These are phyloP conservation scores for Camptophora hylomeconis DNA, from an alignment of 2,329 filamentous ascomycete genomes.

Conservation along the genomic window DNA sequence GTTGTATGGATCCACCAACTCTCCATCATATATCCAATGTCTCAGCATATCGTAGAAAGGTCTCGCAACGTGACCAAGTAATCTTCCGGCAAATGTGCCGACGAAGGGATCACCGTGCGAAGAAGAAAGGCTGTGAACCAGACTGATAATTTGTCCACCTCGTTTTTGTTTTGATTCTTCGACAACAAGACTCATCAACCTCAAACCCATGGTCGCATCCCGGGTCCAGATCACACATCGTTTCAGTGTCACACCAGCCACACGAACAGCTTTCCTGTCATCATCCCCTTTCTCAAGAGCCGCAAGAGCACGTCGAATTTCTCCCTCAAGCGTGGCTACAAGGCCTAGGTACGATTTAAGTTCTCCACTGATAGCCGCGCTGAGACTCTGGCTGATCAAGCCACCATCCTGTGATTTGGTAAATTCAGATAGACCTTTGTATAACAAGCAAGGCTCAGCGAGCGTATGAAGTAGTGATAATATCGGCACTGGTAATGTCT, in stretches of 20 bases:
- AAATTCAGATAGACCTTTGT: slow-evolving; percentile 66
- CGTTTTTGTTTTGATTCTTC: slow-evolving; percentile 72
- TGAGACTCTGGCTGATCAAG: slow-evolving; percentile 80
- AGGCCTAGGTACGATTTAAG: slow-evolving; percentile 79
- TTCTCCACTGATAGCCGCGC: slow-evolving; percentile 73
- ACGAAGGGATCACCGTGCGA: slow-evolving; percentile 94
- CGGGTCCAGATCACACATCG: slow-evolving; percentile 94
- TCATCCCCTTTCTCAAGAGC: slow-evolving; percentile 53
- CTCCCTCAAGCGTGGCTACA: slow-evolving; percentile 81
- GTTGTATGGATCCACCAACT: slow-evolving; percentile 86
- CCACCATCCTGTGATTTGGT: slow-evolving; percentile 70
- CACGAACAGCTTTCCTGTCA: slow-evolving; percentile 60
- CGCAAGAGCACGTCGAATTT: slow-evolving; percentile 71
- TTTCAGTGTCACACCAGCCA: slow-evolving; percentile 84
- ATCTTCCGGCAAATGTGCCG: slow-evolving; percentile 77
- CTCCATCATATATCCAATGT: slow-evolving; percentile 96
- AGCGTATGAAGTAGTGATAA: slow-evolving; percentile 78
- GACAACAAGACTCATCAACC: slow-evolving; percentile 86
- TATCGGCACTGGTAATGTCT: slow-evolving; percentile 68
- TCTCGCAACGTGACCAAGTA: slow-evolving; percentile 73
- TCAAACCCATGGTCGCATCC: slow-evolving; percentile 88
- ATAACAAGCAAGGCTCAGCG: slow-evolving; percentile 87
- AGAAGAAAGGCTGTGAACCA: slow-evolving; percentile 86
- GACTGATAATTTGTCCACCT: slow-evolving; percentile 81
- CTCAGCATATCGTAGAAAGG: slow-evolving; percentile 95